These are phyloP conservation scores for Drechslera avenae DNA, from an alignment of 2,329 filamentous ascomycete species.

Conservation along the genomic window DNA sequence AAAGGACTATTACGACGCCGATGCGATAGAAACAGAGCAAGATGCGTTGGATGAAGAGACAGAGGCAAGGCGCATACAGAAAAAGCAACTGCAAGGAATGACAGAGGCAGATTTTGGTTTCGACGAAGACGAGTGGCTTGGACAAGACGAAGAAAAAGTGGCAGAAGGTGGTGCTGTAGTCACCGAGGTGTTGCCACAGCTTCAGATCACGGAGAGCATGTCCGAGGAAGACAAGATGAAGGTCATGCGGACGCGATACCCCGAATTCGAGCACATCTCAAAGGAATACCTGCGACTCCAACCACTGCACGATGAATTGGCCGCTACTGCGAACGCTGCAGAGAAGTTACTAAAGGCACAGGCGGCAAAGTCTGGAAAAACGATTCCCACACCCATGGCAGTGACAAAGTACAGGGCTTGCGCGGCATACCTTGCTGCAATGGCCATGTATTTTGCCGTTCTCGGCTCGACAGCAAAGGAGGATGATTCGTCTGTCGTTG, in stretches of 20 bases:
- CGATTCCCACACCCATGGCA: constrained; percentile 36
- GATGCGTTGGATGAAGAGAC: constrained; percentile 88
- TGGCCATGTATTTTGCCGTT: constrained; percentile 94
- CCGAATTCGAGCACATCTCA: constrained; percentile 86
- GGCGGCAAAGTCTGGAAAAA: constrained; percentile 28
- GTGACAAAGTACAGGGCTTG: constrained; percentile 76
- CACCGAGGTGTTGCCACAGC: constrained; percentile 82
- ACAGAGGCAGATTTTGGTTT: constrained; percentile 91
- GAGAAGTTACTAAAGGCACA: constrained; percentile 49
- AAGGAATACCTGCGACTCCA: constrained; percentile 79
- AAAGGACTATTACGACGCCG: constrained; percentile 91
- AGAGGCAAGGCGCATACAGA: constrained; percentile 85
- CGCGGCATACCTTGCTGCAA: constrained; percentile 81
- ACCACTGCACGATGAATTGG: constrained; percentile 62
- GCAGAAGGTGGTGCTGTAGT: constrained; percentile 63
- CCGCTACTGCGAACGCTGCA: constrained; percentile 63
- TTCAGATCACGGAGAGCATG: constrained; percentile 83
- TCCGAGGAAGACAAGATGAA: constrained; percentile 72
- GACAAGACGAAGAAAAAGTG: constrained; percentile 55
- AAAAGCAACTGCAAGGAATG: constrained; percentile 90
- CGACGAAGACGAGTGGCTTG: constrained; percentile 85
- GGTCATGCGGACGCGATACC: constrained; percentile 80
- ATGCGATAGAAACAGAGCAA: constrained; percentile 71
- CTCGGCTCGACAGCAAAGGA: constrained; percentile 77
- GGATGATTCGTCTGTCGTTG: constrained; percentile 56